phyloP scores from a whole-genome alignment of 179 eudicot genomes.

The Corrigiola litoralis region DNA sequence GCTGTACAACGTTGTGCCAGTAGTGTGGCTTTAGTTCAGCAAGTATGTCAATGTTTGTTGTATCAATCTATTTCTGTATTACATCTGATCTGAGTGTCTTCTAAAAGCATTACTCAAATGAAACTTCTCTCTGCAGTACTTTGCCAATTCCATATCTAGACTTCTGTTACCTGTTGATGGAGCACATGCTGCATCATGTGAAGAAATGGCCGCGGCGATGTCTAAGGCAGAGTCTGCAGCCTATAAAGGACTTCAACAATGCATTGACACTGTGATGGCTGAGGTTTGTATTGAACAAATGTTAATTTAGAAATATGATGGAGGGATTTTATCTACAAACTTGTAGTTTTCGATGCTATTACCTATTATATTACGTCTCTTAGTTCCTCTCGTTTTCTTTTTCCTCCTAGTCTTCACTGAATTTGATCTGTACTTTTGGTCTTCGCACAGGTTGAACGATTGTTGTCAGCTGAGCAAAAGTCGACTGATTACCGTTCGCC shows the following conservation, averaged over 20 bases:
- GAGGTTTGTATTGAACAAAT: constrained; percentile 56
- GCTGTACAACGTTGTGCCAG: constrained; percentile 97
- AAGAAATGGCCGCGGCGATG: constrained; percentile 97
- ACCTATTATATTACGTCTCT: background rate
- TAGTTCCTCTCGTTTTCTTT: background rate
- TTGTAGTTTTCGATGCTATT: background rate
- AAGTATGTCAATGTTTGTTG: constrained; percentile 49
- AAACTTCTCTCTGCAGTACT: constrained; percentile 45
- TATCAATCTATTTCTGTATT: background rate
- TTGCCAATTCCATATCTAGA: constrained; percentile 84
- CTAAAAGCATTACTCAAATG: constrained; percentile 7
- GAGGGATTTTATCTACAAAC: background rate
- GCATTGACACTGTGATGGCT: constrained; percentile 98
- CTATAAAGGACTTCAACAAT: constrained; percentile 94
- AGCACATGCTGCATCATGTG: constrained; percentile 95
- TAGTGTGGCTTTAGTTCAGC: constrained; percentile 95
- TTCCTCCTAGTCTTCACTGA: too few species aligned
- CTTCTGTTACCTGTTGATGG: constrained; percentile 92
- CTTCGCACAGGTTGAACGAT: constrained; percentile 70
- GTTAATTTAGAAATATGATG: background rate
- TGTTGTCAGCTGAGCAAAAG: constrained; percentile 94
- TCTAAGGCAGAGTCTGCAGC: constrained; percentile 92
- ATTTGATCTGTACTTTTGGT: constrained; percentile 7
- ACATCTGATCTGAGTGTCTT: background rate
- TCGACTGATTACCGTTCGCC: constrained; percentile 85